These are phyloP conservation scores for Paecilomyces dactylethromorphus DNA, from an alignment of 2,329 filamentous ascomycete genomes.

Conservation along the genomic window DNA sequence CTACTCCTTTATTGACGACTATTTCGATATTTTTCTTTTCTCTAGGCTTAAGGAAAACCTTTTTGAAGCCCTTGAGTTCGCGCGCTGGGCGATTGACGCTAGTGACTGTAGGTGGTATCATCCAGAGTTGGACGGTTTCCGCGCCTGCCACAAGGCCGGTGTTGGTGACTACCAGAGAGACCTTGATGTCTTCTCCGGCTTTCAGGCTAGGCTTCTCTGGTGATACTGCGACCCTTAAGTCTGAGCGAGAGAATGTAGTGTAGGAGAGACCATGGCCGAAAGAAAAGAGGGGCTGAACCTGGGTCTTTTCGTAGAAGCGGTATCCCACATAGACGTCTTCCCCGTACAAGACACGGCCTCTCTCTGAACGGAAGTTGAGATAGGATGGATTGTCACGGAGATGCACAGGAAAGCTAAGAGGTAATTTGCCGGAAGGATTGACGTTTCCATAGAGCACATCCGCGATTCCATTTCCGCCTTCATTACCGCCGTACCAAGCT, in stretches of 20 bases:
- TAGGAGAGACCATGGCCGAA: slow-evolving; percentile 79
- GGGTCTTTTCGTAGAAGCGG: slow-evolving; percentile 68
- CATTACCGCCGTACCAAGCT: slow-evolving; percentile 84
- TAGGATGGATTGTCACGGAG: slow-evolving; percentile 68
- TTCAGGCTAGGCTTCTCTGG: slow-evolving; percentile 30
- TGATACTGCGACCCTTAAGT: slow-evolving; percentile 31
- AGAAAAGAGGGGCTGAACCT: slow-evolving; percentile 60
- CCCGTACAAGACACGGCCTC: slow-evolving; percentile 65
- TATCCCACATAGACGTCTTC: slow-evolving; percentile 80
- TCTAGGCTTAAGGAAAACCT: slow-evolving; percentile 56
- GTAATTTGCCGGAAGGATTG: slow-evolving; percentile 69
- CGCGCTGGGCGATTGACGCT: slow-evolving; percentile 52
- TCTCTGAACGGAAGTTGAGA: slow-evolving; percentile 66
- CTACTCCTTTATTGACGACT: slow-evolving; percentile 55
- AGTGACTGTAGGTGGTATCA: slow-evolving; percentile 39
- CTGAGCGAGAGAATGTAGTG: slow-evolving; percentile 57
- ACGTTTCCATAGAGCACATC: slow-evolving; percentile 69
- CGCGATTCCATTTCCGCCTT: slow-evolving; percentile 73
- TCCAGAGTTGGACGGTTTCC: slow-evolving; percentile 52
- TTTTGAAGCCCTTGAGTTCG: slow-evolving; percentile 60
- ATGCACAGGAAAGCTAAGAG: slow-evolving; percentile 63
- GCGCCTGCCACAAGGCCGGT: slow-evolving; percentile 47
- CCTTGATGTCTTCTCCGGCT: slow-evolving; percentile 41
- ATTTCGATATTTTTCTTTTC: slow-evolving; percentile 54
- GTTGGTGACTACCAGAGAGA: slow-evolving; percentile 46